Base-by-base conservation (phyloP, 2,329 filamentous ascomycete species). In the Dactylellina leptospora region DNA sequence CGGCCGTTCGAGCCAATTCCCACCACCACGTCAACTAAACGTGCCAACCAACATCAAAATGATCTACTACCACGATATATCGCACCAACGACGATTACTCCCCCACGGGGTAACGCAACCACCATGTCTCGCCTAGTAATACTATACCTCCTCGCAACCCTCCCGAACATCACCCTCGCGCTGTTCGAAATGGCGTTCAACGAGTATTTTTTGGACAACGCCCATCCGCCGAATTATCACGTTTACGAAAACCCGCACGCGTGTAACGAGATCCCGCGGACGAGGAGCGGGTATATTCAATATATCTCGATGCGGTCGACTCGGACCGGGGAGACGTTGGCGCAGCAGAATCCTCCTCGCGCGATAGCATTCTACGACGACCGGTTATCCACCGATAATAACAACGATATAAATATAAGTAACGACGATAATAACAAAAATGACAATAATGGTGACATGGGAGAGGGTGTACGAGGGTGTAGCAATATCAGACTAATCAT, bases 101-200 rank as follows among this genome's bases (percentile, higher is more conserved):
- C 4, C 23, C 4, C 23, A 45, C 20, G 20, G 44, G 4, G 44
- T 1, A 23, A 13, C 13, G 20, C 9, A 25, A 25, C 4, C 5
- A 23, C 22, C 20, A 10, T 10, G 20, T 47, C 9, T 4, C 18
- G 4, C 4, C 4, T 27, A 5, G 3, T 13, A 13, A 11, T 25
- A 4, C 1, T 53, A 16, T 62, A 25, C 38, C 48, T 63, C 18
- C 18, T 63, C 5, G 44, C 42, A 22, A 3, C 20, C 27, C 59
- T 63, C 16, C 48, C 59, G 6, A 10, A 1, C 20, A n/a, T 36
- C 11, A 48, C 51, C 1, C 9, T 45, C 11, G 59, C 22, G 1
- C 27, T 16, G 8, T 63, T 63, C 23, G 48, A 63, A 54, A 45
- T 63, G 38, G 48, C 59, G 1, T 63, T 63, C 18, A 18, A 45